Conservation (phyloP, 2,329 filamentous ascomycete species). For the Claviceps digitariae region DNA sequence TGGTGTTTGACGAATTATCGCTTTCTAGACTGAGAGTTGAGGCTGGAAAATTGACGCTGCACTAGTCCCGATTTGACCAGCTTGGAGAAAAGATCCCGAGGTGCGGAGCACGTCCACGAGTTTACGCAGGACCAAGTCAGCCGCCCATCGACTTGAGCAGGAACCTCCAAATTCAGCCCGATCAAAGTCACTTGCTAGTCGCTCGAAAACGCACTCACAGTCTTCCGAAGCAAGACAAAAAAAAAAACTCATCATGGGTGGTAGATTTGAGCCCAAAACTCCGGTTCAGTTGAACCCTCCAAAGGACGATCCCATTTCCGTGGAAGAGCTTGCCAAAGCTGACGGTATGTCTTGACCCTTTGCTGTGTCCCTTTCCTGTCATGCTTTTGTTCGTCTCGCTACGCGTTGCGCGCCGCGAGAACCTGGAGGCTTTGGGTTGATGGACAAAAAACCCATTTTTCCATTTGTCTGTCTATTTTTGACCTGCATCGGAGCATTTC, state of each 20-base stretch:
- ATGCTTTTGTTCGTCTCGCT: neutral
- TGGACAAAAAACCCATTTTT: neutral
- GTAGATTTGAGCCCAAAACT: slow-evolving; percentile 65
- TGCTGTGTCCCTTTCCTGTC: neutral
- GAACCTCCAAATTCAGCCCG: neutral
- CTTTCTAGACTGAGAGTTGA: neutral
- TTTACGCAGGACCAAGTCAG: neutral
- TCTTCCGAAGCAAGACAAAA: neutral
- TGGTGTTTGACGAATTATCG: neutral
- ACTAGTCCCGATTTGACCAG: slow-evolving; percentile 8
- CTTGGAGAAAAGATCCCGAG: slow-evolving; percentile 3
- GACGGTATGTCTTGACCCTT: slow-evolving; percentile 49
- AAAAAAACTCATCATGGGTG: slow-evolving; percentile 29
- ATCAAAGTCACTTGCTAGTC: neutral
- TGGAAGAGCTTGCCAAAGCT: slow-evolving; percentile 65
- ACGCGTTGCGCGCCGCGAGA: neutral
- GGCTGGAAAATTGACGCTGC: neutral
- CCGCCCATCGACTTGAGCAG: neutral
- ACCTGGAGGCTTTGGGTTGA: neutral
- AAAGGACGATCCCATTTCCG: slow-evolving; percentile 75
- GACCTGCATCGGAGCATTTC: neutral
- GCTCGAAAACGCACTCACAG: neutral
- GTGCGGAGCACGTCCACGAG: slow-evolving; percentile 2
- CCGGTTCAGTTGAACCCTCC: slow-evolving; percentile 67
- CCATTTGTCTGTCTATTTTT: too few species aligned